Conservation (phyloP, 352 stramenopile species). For the Globisporangium recalcitrans region DNA sequence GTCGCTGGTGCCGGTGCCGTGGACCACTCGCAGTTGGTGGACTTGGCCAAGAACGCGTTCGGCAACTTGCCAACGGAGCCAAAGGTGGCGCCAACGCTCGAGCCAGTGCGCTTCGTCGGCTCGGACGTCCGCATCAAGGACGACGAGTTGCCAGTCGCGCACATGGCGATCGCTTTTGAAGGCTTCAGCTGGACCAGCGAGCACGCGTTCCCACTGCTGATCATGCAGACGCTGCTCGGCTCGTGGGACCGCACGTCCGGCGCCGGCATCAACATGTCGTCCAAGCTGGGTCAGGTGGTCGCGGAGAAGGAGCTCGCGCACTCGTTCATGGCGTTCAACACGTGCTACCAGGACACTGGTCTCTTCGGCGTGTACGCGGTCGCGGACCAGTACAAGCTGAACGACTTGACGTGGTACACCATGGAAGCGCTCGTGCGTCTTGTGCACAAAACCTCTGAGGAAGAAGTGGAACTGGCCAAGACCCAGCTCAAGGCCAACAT, state of each 20-base stretch:
- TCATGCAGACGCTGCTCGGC: slow-evolving; percentile 95
- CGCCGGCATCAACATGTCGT: slow-evolving; percentile 93
- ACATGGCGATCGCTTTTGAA: slow-evolving; percentile 98
- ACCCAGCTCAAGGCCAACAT: slow-evolving; percentile 99
- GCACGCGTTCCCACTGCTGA: slow-evolving; percentile 97
- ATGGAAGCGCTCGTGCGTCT: slow-evolving; percentile 94
- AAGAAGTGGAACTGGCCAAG: slow-evolving; percentile 97
- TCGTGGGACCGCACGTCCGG: slow-evolving; percentile 91
- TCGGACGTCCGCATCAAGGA: slow-evolving; percentile 92
- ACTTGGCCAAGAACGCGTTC: slow-evolving; percentile 96
- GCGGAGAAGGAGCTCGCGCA: slow-evolving; percentile 95
- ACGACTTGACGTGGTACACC: slow-evolving; percentile 93
- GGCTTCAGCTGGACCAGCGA: slow-evolving; percentile 97
- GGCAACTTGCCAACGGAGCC: slow-evolving; percentile 86
- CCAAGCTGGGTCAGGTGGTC: slow-evolving; percentile 95
- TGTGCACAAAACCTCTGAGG: slow-evolving; percentile 94
- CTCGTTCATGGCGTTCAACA: slow-evolving; percentile 99
- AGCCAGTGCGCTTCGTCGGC: slow-evolving; percentile 81
- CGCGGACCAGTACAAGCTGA: slow-evolving; percentile 92
- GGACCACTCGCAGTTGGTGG: slow-evolving; percentile 96
- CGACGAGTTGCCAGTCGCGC: slow-evolving; percentile 83
- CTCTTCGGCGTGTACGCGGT: slow-evolving; percentile 99
- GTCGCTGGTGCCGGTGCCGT: slow-evolving; percentile 97
- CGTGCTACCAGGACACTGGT: slow-evolving; percentile 99
- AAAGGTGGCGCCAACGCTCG: slow-evolving; percentile 57